Conservation (phyloP, 2,329 filamentous ascomycete genomes). For the Xylaria sp. region DNA sequence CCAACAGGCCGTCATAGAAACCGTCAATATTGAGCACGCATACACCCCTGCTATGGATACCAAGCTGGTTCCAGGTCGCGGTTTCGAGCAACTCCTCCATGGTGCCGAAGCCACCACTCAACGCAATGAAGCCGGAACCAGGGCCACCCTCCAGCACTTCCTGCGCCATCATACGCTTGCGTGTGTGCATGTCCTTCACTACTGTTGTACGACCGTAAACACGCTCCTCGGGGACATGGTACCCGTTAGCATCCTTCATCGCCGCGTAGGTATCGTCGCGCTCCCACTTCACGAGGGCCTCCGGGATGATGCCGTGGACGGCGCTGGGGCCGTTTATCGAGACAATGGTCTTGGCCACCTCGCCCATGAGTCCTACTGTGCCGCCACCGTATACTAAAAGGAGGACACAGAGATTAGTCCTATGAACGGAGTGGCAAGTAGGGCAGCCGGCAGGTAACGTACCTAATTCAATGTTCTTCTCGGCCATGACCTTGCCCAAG, state of each 20-base stretch:
- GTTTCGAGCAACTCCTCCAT: slow-evolving; percentile 95
- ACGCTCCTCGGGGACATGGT: slow-evolving; percentile 69
- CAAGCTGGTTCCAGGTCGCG: slow-evolving; percentile 94
- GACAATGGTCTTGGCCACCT: slow-evolving; percentile 87
- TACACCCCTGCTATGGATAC: slow-evolving; percentile 84
- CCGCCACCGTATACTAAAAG: slow-evolving; percentile 87
- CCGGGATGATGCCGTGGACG: slow-evolving; percentile 94
- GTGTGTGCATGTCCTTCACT: slow-evolving; percentile 94
- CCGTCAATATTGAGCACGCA: slow-evolving; percentile 87
- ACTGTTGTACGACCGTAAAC: slow-evolving; percentile 86
- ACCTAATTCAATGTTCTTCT: slow-evolving; percentile 80
- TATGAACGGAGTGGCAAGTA: neutral
- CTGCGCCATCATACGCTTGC: slow-evolving; percentile 92
- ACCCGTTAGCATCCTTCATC: slow-evolving; percentile 56
- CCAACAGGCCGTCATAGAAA: slow-evolving; percentile 88
- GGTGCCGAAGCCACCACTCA: slow-evolving; percentile 89
- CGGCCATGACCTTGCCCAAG: slow-evolving; percentile 78
- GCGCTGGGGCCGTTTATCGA: slow-evolving; percentile 79
- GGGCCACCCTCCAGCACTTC: slow-evolving; percentile 84
- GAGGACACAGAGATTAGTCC: slow-evolving; percentile 27
- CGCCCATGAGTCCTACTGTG: slow-evolving; percentile 95
- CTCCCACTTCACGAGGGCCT: slow-evolving; percentile 83
- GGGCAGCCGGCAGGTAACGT: slow-evolving; percentile 38
- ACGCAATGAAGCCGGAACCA: slow-evolving; percentile 87
- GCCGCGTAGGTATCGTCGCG: slow-evolving; percentile 67